A percentile compares a stretch with the other conserved stretches of the same genome.
phyloP scores from a whole-genome alignment of 148 eudicot genomes.

The Pharnaceum exiguum region DNA sequence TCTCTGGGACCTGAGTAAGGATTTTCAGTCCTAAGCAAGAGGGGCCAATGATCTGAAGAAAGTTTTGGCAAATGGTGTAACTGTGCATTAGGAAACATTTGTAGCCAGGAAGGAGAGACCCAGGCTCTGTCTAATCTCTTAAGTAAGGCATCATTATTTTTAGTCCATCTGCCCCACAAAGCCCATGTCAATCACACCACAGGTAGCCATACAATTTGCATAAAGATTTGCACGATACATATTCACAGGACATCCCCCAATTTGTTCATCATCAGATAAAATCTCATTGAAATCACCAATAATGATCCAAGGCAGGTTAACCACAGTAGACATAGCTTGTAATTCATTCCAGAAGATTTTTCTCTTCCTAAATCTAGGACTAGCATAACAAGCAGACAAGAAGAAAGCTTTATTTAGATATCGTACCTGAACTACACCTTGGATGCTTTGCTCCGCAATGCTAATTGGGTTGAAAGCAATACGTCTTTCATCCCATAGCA shows the following conservation, averaged over 20 bases:
- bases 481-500: not conserved
- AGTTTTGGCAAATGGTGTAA: not conserved
- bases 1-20: rapidly evolving
- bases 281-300: not conserved
- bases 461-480: not conserved
- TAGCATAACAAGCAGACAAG: not conserved
- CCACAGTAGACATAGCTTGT: not conserved
- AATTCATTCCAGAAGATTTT: not conserved
- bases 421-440: not conserved
- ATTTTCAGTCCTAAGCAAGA: too few species aligned
- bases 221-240: not conserved
- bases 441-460: not conserved
- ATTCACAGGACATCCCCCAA: not conserved
- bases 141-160: not conserved
- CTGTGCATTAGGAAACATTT: not conserved
- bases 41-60: not conserved
- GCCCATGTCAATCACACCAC: not conserved
- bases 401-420: not conserved
- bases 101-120: not conserved
- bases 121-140: not conserved
- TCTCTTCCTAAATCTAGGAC: not conserved
- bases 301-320: not conserved
- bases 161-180: not conserved
- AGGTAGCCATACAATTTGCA: not conserved
- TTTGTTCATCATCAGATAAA: not conserved